Conservation (phyloP, 23 red algal genomes). For the Gracilaria domingensis region DNA sequence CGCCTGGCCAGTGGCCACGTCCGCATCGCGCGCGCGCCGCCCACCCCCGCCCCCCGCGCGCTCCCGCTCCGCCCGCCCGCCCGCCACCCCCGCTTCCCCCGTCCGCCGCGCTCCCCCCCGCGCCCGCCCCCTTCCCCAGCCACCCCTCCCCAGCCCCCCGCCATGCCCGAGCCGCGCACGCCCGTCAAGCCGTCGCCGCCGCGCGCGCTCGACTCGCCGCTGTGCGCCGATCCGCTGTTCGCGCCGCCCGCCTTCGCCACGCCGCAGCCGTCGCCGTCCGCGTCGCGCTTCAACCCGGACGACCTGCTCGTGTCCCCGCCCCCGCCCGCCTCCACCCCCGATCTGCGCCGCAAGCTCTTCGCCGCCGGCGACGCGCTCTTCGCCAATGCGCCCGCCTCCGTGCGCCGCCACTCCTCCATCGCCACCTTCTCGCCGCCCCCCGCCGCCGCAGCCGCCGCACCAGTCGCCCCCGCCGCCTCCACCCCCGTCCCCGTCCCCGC, state of each 20-base stretch:
- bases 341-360: constrained; percentile 47
- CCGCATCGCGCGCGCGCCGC: too few species aligned
- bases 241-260: neutral
- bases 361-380: neutral
- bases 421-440: neutral
- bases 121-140: neutral
- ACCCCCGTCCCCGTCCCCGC: too few species aligned
- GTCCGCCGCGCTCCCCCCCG: neutral
- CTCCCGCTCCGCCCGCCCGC: neutral
- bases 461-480: too few species aligned
- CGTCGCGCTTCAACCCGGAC: constrained; percentile 50
- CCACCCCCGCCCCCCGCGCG: neutral
- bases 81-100: neutral
- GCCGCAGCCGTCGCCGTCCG: neutral
- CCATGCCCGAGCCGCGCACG: neutral
- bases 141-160: neutral
- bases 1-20: neutral
- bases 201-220: neutral
- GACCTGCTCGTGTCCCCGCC: constrained; percentile 42
- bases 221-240: constrained; percentile 25
- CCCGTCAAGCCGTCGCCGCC: neutral
- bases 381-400: neutral
- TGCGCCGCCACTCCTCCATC: neutral
- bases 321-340: constrained; percentile 33
- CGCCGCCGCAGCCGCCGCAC: neutral